phyloP scores from a whole-genome alignment of 2,329 filamentous ascomycete genomes.

The Monosporascus sp. region DNA sequence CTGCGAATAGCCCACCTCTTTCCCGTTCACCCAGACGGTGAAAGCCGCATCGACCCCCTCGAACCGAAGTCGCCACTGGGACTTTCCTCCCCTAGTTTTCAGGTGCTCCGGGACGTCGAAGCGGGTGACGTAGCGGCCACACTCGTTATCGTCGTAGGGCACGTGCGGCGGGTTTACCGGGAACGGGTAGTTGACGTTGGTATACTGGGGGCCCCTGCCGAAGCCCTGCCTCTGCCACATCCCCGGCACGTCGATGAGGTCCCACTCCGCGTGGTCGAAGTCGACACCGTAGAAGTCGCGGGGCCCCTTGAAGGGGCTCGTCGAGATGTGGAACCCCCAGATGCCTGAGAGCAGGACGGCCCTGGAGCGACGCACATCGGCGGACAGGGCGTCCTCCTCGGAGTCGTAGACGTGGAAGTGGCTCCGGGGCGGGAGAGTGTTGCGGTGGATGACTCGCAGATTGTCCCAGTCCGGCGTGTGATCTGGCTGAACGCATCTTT shows the following conservation, averaged over 20 bases:
- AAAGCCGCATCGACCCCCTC: constrained; percentile 72
- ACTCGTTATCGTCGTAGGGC: constrained; percentile 59
- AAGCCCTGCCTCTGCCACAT: constrained; percentile 66
- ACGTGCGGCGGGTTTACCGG: constrained; percentile 61
- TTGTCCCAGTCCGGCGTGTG: constrained; percentile 55
- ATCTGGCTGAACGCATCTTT: constrained; percentile 20
- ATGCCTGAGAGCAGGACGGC: constrained; percentile 42
- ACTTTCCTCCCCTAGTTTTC: constrained; percentile 29
- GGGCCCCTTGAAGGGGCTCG: constrained; percentile 41
- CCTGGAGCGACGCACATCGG: constrained; percentile 33
- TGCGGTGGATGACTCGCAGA: constrained; percentile 52
- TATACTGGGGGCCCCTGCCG: constrained; percentile 55
- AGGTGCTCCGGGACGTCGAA: constrained; percentile 47
- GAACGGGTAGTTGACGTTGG: constrained; percentile 57
- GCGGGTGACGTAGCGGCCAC: constrained; percentile 54
- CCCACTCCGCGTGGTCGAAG: constrained; percentile 33
- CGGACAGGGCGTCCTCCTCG: constrained; percentile 41
- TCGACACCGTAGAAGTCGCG: constrained; percentile 30
- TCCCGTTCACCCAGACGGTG: constrained; percentile 65
- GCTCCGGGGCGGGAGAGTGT: constrained; percentile 51
- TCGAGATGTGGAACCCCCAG: constrained; percentile 48
- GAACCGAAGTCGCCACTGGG: constrained; percentile 61
- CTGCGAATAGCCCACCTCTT: constrained; percentile 64
- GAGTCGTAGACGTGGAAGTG: constrained; percentile 49
- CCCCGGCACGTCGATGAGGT: constrained; percentile 53